A percentile compares a stretch with the other conserved stretches of the same genome.
Evolutionary conservation across 1,284 basidiomycete species (phyloP).

Genomic region (Cryptococcus neoformans): DNA sequence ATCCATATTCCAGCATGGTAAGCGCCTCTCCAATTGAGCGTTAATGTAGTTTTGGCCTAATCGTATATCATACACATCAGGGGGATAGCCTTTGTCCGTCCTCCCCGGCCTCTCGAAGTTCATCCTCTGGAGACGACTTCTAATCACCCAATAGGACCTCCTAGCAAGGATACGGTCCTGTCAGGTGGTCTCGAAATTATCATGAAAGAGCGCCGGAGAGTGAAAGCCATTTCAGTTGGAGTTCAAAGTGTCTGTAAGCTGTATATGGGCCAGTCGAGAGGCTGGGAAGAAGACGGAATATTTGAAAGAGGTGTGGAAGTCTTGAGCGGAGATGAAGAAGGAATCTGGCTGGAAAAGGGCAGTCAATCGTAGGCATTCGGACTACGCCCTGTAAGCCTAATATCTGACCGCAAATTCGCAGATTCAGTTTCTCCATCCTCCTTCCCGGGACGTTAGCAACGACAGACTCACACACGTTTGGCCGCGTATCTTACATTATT

Average conservation of each 20-base stretch:
- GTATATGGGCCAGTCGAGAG: conserved; percentile 29
- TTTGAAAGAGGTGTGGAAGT: conserved; percentile 44
- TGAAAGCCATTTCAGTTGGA: conserved; percentile 41
- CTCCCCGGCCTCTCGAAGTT: background rate
- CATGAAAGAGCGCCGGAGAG: conserved; percentile 43
- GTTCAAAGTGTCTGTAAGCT: conserved; percentile 37
- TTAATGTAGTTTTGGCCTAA: background rate
- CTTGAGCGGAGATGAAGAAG: conserved; percentile 30
- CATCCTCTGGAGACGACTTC: background rate
- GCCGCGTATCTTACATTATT: conserved; percentile 34
- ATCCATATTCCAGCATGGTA: background rate
- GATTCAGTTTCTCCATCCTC: conserved; percentile 35
- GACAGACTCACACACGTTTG: conserved; percentile 29
- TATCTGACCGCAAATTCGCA: background rate
- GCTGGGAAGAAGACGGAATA: conserved; percentile 46
- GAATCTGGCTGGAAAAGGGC: conserved; percentile 44
- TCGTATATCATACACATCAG: background rate
- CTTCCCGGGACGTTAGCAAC: conserved; percentile 38
- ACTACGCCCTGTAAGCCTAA: conserved; percentile 7
- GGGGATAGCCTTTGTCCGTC: background rate
- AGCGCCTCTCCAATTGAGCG: background rate
- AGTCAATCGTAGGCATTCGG: conserved; percentile 19
- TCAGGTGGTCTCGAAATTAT: conserved; percentile 41
- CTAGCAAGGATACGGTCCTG: conserved; percentile 43
- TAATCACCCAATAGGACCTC: conserved; percentile 16